Evolutionary conservation across 495 filamentous ascomycete genomes (phyloP), one percentile per base, ranked within the genome.

Genomic region (Penicillium goetzii): DNA sequence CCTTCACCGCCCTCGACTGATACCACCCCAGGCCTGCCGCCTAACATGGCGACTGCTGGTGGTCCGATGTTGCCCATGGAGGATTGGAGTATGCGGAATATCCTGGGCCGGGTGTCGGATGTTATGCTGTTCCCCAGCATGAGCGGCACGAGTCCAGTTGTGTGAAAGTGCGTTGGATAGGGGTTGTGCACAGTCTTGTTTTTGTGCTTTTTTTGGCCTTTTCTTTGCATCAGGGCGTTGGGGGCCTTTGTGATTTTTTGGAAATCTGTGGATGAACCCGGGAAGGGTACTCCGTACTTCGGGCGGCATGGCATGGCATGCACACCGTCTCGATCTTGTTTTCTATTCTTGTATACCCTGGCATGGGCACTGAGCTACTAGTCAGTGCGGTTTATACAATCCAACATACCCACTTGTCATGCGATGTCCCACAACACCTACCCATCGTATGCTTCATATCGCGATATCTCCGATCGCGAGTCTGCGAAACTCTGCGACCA

Each of bases 81-180:
- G 28, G 67, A 70, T 28, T 59, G 62, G 63, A 54, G 59, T 51
- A 76, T 76, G 71, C 69, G 62, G 33, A 68, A 69, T 47, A 74
- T 76, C 25, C 32, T 76, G 30, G 73, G 62, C 30, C 71, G 68
- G 19, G 78, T 80, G 12, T 78, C 78, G 49, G 73, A 79, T 32
- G 78, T 79, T 30, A 80, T 80, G 78, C 57, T 78, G 45, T 80
- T 80, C 50, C 78, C 78, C 11, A 76, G 59, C n/a, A 74, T 76
- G 72, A 70, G 65, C 26, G 72, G 67, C 6, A 52, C 62, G 6
- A 34, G 59, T 15, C 63, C 71, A 2, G 40, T 56, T 19, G 59
- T 36, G 2, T 68, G 56, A 65, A 14, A 17, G 15, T 17, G 1
- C 15, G 17, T 15, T 15, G 49, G n/a, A 3, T 21, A 7, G 43